Evolutionary conservation across 2,329 filamentous ascomycete species (phyloP).

Genomic region (Ophiostoma pallidulum): DNA sequence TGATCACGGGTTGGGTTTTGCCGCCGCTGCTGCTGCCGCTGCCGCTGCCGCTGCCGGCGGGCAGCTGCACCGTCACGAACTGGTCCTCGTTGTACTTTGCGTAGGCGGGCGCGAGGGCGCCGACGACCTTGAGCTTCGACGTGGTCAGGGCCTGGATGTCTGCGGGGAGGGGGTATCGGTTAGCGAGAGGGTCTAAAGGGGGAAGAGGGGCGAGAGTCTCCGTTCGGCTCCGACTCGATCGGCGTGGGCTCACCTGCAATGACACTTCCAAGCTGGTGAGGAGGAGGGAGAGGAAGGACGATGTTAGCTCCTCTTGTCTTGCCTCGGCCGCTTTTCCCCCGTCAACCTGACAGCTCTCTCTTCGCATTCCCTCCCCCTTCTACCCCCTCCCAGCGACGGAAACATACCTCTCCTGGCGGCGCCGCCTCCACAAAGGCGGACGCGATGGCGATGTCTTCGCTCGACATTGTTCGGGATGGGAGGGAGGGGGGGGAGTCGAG

Average conservation of each 20-base stretch:
- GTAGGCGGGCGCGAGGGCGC: conserved; percentile 72
- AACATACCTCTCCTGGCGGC: conserved; percentile 83
- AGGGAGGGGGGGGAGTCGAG: background rate
- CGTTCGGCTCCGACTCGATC: conserved; percentile 58
- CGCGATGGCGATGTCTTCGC: conserved; percentile 45
- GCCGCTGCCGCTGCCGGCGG: conserved; percentile 64
- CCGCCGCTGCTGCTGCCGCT: conserved; percentile 59
- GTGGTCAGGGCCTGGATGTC: conserved; percentile 83
- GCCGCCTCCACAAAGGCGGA: conserved; percentile 89
- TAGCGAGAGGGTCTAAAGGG: too few relatives aligned
- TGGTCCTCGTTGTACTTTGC: conserved; percentile 96
- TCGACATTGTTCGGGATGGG: conserved; percentile 23
- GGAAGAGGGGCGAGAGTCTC: too few relatives aligned
- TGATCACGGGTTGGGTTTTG: conserved; percentile 69
- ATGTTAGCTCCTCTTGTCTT: too few relatives aligned
- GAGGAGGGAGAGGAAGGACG: too few relatives aligned
- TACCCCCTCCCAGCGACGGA: too few relatives aligned
- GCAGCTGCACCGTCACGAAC: conserved; percentile 79
- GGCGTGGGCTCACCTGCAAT: conserved; percentile 82
- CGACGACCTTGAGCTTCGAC: conserved; percentile 56
- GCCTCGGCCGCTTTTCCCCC: too few relatives aligned
- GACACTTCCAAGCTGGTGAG: conserved; percentile 13
- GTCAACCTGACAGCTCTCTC: conserved; percentile 1
- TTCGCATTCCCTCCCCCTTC: background rate
- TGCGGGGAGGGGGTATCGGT: too few relatives aligned